Evolutionary conservation across 2,329 filamentous ascomycete species (phyloP).

Genomic region (Fusarium liriodendri): DNA sequence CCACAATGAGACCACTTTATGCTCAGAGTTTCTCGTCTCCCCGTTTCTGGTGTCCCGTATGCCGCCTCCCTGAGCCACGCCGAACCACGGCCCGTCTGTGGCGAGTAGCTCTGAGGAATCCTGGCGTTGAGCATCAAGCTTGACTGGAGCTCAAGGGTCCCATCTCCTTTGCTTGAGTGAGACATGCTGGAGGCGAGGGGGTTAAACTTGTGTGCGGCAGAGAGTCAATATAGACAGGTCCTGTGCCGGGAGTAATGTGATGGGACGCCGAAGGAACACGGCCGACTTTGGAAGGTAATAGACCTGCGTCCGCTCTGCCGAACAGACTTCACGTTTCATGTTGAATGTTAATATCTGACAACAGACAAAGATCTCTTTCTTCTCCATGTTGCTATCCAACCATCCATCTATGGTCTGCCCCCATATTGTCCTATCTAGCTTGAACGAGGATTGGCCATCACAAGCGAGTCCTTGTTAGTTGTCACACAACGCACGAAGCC

Average conservation of each 20-base stretch:
- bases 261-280: not conserved
- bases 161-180: not conserved
- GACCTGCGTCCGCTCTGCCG: not conserved
- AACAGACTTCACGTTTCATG: not conserved
- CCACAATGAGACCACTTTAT: conserved; percentile 1
- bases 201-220: not conserved
- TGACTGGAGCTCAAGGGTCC: not conserved
- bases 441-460: not conserved
- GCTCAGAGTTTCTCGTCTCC: not conserved
- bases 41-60: not conserved
- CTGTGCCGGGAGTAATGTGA: not conserved
- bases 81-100: not conserved
- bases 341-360: not conserved
- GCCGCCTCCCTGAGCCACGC: conserved; percentile 12
- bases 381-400: not conserved
- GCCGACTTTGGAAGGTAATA: not conserved
- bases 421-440: not conserved
- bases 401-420: not conserved
- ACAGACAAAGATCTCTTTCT: not conserved
- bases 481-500: not conserved
- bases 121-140: not conserved
- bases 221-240: not conserved
- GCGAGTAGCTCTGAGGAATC: not conserved
- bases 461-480: not conserved
- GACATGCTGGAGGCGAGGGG: not conserved